Percentiles rank a stretch among this genome's conserved stretches.
Conservation (phyloP, 495 filamentous ascomycete genomes). For the Acidomyces sp. region DNA sequence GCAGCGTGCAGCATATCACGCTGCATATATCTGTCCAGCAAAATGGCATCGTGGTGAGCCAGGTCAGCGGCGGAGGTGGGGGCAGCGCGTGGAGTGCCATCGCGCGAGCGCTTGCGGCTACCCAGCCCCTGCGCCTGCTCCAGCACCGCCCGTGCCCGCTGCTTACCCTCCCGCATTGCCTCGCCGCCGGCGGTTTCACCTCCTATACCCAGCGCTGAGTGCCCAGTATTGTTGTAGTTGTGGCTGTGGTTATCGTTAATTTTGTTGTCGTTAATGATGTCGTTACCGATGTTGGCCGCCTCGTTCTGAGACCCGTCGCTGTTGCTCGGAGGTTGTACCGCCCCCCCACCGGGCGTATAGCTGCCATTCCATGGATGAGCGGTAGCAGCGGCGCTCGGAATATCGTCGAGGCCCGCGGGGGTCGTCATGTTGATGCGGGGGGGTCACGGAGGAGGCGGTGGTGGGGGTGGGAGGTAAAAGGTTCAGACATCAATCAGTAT, state of each 20-base stretch:
- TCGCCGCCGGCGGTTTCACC: slow-evolving; percentile 23
- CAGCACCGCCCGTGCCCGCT: slow-evolving; percentile 45
- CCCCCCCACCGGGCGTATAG: too few species aligned
- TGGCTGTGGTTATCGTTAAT: too few species aligned
- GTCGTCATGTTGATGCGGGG: too few species aligned
- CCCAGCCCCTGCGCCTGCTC: slow-evolving; percentile 30
- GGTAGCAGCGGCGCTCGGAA: slow-evolving; percentile 4
- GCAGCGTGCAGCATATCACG: slow-evolving; percentile 61
- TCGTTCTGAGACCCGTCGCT: not conserved
- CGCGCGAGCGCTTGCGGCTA: slow-evolving; percentile 47
- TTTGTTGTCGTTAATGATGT: too few species aligned
- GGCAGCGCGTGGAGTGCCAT: slow-evolving; percentile 44
- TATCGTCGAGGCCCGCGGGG: too few species aligned
- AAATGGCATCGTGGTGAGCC: slow-evolving; percentile 15
- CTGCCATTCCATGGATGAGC: slow-evolving; percentile 10
- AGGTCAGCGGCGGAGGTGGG: too few species aligned
- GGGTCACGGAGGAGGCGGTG: too few species aligned
- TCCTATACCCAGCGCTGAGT: too few species aligned
- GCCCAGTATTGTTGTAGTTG: too few species aligned
- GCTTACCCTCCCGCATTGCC: slow-evolving; percentile 42
- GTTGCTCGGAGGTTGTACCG: slow-evolving; percentile 6
- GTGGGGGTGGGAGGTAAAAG: too few species aligned
- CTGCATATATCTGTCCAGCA: slow-evolving; percentile 63
- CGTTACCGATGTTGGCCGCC: not conserved
- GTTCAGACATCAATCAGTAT: too few species aligned